Evolutionary conservation across 2,329 filamentous ascomycete species (phyloP).

Genomic region (Hawksworthiomyces lignivorus): DNA sequence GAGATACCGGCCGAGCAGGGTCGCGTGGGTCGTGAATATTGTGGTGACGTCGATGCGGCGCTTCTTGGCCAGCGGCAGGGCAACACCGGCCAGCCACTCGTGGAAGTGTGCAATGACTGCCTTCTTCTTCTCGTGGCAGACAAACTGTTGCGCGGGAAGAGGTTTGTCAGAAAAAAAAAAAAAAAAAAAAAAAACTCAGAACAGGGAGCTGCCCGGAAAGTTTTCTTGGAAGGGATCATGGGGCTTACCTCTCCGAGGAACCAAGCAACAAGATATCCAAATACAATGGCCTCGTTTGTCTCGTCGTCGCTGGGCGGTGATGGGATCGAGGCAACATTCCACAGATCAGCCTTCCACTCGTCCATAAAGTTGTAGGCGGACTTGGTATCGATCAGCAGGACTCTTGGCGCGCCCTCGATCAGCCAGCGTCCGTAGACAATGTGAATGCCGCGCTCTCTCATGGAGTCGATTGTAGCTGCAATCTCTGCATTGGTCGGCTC

Average conservation of each 20-base stretch:
- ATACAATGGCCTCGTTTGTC: conserved; percentile 95
- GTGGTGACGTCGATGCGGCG: conserved; percentile 93
- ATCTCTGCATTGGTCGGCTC: conserved; percentile 76
- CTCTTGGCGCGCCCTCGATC: conserved; percentile 90
- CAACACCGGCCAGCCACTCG: conserved; percentile 95
- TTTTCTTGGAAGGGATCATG: neutral
- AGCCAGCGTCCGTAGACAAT: conserved; percentile 94
- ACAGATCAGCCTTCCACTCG: conserved; percentile 96
- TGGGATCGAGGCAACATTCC: conserved; percentile 90
- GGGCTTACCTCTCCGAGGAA: conserved; percentile 92
- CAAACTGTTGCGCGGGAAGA: conserved; percentile 56
- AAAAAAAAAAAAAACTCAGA: neutral
- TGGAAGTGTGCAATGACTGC: conserved; percentile 98
- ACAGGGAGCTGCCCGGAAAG: conserved; percentile 7
- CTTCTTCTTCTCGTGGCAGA: conserved; percentile 82
- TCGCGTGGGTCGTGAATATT: conserved; percentile 97
- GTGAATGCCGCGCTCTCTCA: conserved; percentile 85
- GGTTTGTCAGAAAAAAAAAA: conserved; percentile 1
- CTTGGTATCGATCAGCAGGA: conserved; percentile 90
- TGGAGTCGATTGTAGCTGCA: conserved; percentile 75
- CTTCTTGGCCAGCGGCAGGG: conserved; percentile 84
- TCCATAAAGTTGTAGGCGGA: conserved; percentile 85
- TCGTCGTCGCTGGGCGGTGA: conserved; percentile 85
- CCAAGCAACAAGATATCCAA: conserved; percentile 96
- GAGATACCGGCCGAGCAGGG: conserved; percentile 87